Evolutionary conservation across 2,329 filamentous ascomycete species (phyloP), one percentile per base, ranked within the genome.

Genomic region (Celoporthe dispersa): DNA sequence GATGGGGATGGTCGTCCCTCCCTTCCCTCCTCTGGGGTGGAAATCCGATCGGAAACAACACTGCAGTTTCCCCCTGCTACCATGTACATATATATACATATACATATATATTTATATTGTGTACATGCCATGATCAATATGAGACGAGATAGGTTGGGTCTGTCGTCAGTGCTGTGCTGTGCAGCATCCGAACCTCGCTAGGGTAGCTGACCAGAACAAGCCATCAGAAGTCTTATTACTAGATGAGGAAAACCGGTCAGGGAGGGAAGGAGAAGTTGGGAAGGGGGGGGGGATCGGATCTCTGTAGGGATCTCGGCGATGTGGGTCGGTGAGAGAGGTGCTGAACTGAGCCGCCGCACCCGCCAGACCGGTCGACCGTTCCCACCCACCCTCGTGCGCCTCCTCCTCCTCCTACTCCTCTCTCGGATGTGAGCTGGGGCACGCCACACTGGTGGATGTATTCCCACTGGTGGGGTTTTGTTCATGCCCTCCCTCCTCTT

Each of bases 311-410:
- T 63, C 60, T 37, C 60, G 39, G 28, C 60, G 14, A 41, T 22
- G 35, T 39, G 59, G 31, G 59, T 62, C 22, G n/a, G 37, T 11
- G 59, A 62, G 33, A 62, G 33, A 25, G n/a, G 19, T n/a, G 44
- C 44, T 48, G 19, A 39, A 22, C 33, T 35, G 35, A 62, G 35
- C 59, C 59, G 59, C 59, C 35, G n/a, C 35, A 63, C 25, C 60
- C 60, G 60, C 60, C 37, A 63, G 60, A 63, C 60, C 60, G 60
- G 37, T 63, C 37, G 60, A 41, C 37, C 60, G 60, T 63, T 63
- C 60, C 12, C 25, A 7, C 28, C 25, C 25, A 62, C n/a, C 37
- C 25, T n/a, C 39, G 35, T 16, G 35, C 19, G 19, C 22, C 28
- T 35, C 57, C 9, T 19, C 12, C 37, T 25, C 59, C n/a, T 4